These are phyloP conservation scores for Fusarium xylarioides DNA, from an alignment of 2,329 filamentous ascomycete species.

Conservation along the genomic window DNA sequence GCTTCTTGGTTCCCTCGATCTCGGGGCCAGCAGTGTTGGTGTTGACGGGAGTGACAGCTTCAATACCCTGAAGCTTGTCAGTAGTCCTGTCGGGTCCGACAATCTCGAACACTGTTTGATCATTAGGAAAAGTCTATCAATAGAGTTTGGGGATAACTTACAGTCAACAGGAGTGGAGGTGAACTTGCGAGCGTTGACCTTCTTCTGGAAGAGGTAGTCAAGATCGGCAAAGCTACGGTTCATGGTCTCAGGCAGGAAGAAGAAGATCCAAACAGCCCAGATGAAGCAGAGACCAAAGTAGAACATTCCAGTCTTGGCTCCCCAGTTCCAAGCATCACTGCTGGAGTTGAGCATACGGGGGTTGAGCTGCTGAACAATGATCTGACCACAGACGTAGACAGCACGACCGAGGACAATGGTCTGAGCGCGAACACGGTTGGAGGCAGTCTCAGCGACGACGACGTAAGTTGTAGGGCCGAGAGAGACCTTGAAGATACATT, in stretches of 20 bases:
- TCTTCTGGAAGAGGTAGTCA: constrained; percentile 62
- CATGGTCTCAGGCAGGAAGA: constrained; percentile 63
- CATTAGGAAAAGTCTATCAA: neutral
- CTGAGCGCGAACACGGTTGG: constrained; percentile 57
- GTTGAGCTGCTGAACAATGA: constrained; percentile 52
- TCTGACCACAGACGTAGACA: constrained; percentile 52
- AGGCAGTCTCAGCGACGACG: constrained; percentile 68
- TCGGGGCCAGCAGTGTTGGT: constrained; percentile 8
- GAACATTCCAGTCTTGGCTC: constrained; percentile 57
- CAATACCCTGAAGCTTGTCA: constrained; percentile 18
- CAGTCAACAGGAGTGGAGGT: constrained; percentile 40
- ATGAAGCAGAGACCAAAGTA: constrained; percentile 55
- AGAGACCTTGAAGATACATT: constrained; percentile 61
- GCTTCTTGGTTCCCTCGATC: constrained; percentile 1
- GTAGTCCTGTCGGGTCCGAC: neutral
- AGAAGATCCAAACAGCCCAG: constrained; percentile 60
- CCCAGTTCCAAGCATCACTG: constrained; percentile 55
- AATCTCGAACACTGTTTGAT: constrained; percentile 19
- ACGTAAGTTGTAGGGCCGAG: constrained; percentile 77
- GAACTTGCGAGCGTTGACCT: constrained; percentile 53
- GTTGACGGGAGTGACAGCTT: constrained; percentile 14
- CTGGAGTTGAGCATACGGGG: constrained; percentile 57
- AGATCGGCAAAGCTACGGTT: constrained; percentile 64
- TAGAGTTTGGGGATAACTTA: constrained; percentile 18
- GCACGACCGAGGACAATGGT: constrained; percentile 56